Conservation (phyloP, 1,284 basidiomycete genomes). For the Tilletia indica region DNA sequence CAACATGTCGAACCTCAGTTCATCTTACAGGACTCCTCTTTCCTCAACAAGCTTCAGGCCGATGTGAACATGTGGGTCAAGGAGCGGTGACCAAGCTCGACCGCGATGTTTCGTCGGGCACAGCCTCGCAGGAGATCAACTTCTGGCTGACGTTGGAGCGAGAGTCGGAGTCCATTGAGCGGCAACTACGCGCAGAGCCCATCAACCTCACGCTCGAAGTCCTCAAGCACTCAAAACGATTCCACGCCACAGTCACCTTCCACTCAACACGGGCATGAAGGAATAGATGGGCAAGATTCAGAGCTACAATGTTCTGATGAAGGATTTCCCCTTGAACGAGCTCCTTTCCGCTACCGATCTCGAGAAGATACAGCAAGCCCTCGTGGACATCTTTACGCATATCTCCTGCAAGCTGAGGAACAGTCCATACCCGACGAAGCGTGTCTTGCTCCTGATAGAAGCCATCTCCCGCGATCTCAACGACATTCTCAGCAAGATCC, state of each 20-base stretch:
- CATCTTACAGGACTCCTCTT: constrained; percentile 78
- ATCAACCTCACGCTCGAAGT: constrained; percentile 90
- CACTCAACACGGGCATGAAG: constrained; percentile 92
- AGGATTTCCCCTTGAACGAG: constrained; percentile 96
- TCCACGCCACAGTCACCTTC: constrained; percentile 95
- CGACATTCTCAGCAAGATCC: constrained; percentile 84
- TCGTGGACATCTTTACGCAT: constrained; percentile 84
- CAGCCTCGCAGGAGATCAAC: constrained; percentile 96
- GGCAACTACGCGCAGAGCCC: constrained; percentile 85
- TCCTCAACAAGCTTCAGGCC: constrained; percentile 88
- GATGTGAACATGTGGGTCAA: constrained; percentile 99
- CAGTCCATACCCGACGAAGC: constrained; percentile 85
- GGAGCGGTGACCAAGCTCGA: constrained; percentile 87
- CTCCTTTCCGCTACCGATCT: constrained; percentile 92
- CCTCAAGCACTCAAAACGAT: constrained; percentile 90
- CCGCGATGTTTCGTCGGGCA: constrained; percentile 89
- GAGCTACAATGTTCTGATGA: constrained; percentile 91
- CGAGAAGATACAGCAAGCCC: constrained; percentile 85
- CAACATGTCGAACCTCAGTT: constrained; percentile 70
- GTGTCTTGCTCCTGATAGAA: constrained; percentile 91
- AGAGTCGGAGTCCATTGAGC: constrained; percentile 87
- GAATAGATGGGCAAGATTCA: constrained; percentile 57
- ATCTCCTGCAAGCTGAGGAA: constrained; percentile 85
- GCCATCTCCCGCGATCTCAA: constrained; percentile 97
- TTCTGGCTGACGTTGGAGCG: constrained; percentile 95